Percentiles rank a stretch among this genome's conserved stretches.
Evolutionary conservation across 2,329 filamentous ascomycete species (phyloP).

Genomic region (Aspergillus sp.): DNA sequence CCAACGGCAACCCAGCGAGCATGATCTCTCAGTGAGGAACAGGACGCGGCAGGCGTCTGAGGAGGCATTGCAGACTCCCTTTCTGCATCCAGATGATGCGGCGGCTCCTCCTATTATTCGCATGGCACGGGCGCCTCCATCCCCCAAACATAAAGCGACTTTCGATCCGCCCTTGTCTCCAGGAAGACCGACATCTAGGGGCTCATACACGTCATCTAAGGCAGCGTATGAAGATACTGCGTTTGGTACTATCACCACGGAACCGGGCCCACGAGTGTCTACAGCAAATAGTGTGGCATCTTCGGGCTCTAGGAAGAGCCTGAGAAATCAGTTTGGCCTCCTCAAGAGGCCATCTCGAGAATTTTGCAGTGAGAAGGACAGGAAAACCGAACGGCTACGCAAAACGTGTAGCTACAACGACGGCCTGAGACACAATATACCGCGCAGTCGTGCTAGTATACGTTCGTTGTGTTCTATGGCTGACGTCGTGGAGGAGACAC

Average conservation of each 20-base stretch:
- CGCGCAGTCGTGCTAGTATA: slow-evolving; percentile 41
- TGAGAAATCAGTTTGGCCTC: slow-evolving; percentile 38
- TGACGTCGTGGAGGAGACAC: slow-evolving; percentile 43
- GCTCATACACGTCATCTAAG: slow-evolving; percentile 40
- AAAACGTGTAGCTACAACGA: slow-evolving; percentile 40
- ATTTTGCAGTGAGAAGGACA: slow-evolving; percentile 39
- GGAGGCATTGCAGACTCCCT: slow-evolving; percentile 52
- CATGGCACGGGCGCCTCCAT: slow-evolving; percentile 79
- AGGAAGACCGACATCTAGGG: slow-evolving; percentile 37
- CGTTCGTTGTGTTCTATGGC: slow-evolving; percentile 47
- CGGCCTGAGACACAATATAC: slow-evolving; percentile 33
- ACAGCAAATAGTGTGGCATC: slow-evolving; percentile 44
- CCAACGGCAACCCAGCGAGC: slow-evolving; percentile 22
- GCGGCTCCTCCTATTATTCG: slow-evolving; percentile 71
- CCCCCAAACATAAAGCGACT: slow-evolving; percentile 68
- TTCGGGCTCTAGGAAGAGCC: slow-evolving; percentile 42
- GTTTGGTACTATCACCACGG: slow-evolving; percentile 44
- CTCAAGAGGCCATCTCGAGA: slow-evolving; percentile 42
- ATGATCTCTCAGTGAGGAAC: slow-evolving; percentile 72
- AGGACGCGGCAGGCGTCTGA: slow-evolving; percentile 62
- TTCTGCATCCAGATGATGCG: slow-evolving; percentile 57
- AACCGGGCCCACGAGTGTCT: slow-evolving; percentile 42
- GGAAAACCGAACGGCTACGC: slow-evolving; percentile 34
- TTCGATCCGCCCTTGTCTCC: slow-evolving; percentile 28
- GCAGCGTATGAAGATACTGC: slow-evolving; percentile 36